A percentile compares a stretch with the other conserved stretches of the same genome.
These are phyloP conservation scores for Penicillium goetzii DNA, from an alignment of 495 filamentous ascomycete species.

Conservation along the genomic window DNA sequence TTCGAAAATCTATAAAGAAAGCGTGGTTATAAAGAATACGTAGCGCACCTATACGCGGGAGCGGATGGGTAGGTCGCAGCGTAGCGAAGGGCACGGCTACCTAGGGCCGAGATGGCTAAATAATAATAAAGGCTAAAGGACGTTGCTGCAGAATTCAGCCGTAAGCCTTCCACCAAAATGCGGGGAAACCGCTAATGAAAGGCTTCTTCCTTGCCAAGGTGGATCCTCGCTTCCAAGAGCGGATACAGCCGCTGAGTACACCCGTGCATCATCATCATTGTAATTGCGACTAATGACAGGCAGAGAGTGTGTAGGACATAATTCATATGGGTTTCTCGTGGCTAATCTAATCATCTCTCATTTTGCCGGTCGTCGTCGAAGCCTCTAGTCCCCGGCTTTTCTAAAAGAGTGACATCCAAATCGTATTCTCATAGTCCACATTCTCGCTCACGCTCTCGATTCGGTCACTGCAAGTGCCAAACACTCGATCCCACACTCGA, in stretches of 20 bases:
- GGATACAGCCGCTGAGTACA: background rate
- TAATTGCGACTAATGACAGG: background rate
- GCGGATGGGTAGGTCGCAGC: no score
- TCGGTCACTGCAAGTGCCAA: slow-evolving; percentile 35
- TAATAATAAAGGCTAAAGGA: slow-evolving; percentile 1
- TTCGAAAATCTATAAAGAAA: no score
- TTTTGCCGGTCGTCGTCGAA: slow-evolving; percentile 1
- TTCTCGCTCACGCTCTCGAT: slow-evolving; percentile 33
- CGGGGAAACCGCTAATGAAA: background rate
- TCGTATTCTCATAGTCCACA: slow-evolving; percentile 38
- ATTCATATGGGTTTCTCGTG: background rate
- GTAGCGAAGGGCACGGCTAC: no score
- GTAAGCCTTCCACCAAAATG: background rate
- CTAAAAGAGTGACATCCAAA: slow-evolving; percentile 18
- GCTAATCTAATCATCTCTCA: slow-evolving; percentile 7
- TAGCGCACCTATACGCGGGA: no score
- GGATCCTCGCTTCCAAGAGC: background rate
- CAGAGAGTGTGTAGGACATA: background rate
- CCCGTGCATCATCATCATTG: background rate
- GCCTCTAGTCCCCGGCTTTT: background rate
- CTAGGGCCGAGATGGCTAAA: background rate
- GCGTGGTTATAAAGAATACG: no score
- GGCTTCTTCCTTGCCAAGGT: background rate
- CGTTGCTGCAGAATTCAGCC: slow-evolving; percentile 4
- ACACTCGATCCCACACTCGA: slow-evolving; percentile 41